Evolutionary conservation across 2,329 filamentous ascomycete genomes (phyloP), one percentile per base, ranked within the genome.

Genomic region (Apiospora saccharicola): DNA sequence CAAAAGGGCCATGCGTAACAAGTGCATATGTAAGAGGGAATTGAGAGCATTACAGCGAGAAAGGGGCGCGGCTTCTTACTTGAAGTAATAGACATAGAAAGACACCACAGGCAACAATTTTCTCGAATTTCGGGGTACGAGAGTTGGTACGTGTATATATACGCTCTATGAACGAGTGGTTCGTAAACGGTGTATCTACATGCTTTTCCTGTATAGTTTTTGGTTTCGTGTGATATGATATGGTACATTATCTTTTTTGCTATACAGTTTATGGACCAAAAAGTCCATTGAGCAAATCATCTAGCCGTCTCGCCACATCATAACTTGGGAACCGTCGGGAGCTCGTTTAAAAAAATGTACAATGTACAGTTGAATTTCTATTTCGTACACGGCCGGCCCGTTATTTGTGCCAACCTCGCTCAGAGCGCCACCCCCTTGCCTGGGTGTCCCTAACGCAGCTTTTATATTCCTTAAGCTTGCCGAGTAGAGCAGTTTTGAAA

Each of bases 161-260:
- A 64, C 57, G n/a, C 57, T 64, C 19, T 41, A 41, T 37, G 12
- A 41, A 64, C 57, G 57, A 64, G 34, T 64, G 57, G 22, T n/a
- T 34, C 5, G 57, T 41, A 41, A 64, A 64, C 22, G 34, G 14
- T 64, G n/a, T 22, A n/a, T 49, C 69, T 70, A 70, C 51, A 70
- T 53, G 49, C 49, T 64, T 61, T 61, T 16, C 51, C 53, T 61
- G 53, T 34, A 34, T 41, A 1, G 19, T 41, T 51, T 51, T 51
- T 51, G n/a, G 47, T 51, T 12, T 26, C 10, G 49, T 51, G 24
- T 26, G 49, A 3, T 64, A 64, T 41, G 34, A 64, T 70, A 70
- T 70, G 49, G 69, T 70, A 70, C 69, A 70, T 57, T 61, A 70
- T 64, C 57, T 41, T 37, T 61, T 61, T 37, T 64, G 57, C 57